Evolutionary conservation across 1,139 yeast genomes (phyloP), one percentile per base, ranked within the genome.

Genomic region (Debaryomyces sp.): DNA sequence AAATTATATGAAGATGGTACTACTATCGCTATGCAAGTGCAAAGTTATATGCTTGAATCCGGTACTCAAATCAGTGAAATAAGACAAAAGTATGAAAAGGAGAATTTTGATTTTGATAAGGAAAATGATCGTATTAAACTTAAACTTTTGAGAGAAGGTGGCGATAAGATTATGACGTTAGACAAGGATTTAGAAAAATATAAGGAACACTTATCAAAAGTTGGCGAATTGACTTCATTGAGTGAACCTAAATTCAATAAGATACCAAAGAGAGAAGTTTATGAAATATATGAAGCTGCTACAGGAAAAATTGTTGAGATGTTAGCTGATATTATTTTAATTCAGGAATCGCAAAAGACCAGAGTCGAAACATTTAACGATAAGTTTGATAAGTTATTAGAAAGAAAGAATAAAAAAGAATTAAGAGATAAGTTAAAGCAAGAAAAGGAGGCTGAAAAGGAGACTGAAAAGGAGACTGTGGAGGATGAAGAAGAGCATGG

Each of bases 71-170:
- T 80, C 5, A 59, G 67, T 43, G 70, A 64, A 6, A 53, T 81
- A 33, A 67, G 78, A 50, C 59, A 64, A 29, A 71, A 73, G 48
- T 82, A 66, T 56, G 75, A 72, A 5, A 68, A 66, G 3, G 67
- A 68, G 34, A 76, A 72, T 0, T 61, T 81, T 34, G 78, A 81
- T 56, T 82, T 78, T 55, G 82, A 80, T 43, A 72, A 71, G 51
- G 84, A 80, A 53, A 71, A 75, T 49, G 72, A 71, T 45, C 71
- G 75, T 50, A 56, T 78, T 39, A 73, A 73, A 49, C 45, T 61
- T 39, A 59, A 67, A 50, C 49, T 71, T 26, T 49, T 60, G 63
- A 41, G 66, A 54, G 55, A 68, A 57, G 70, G 75, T 1, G 70
- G 70, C 10, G 78, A 78, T 35, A 67, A 66, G 21, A 61, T 74